Percentiles rank a stretch among this genome's conserved stretches.
These are phyloP conservation scores for Heliocybe sulcata DNA, from an alignment of 1,284 basidiomycete species.

Conservation along the genomic window DNA sequence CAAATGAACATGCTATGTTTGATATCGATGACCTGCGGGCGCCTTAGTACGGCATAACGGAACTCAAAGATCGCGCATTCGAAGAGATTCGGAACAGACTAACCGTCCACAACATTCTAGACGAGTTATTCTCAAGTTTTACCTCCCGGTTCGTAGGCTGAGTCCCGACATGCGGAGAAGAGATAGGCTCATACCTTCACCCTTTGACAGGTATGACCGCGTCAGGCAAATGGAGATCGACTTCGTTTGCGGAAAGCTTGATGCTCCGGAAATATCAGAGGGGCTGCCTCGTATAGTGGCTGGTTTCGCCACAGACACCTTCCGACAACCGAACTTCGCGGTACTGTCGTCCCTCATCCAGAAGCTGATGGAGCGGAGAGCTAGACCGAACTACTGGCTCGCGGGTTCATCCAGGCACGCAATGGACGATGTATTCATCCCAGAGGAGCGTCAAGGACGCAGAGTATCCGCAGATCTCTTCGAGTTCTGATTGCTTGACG, in stretches of 20 bases:
- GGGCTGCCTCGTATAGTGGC: background rate
- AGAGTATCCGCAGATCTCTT: background rate
- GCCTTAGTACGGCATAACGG: slow-evolving; percentile 1
- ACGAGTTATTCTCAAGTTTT: slow-evolving; percentile 2
- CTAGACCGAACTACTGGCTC: background rate
- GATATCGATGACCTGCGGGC: background rate
- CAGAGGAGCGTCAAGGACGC: background rate
- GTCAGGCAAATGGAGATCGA: background rate
- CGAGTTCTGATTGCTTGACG: too few species aligned
- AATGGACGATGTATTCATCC: background rate
- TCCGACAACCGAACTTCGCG: background rate
- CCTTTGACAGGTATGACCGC: background rate
- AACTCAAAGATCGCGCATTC: slow-evolving; percentile 2
- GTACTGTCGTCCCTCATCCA: background rate
- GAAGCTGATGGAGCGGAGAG: background rate
- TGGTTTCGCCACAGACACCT: background rate
- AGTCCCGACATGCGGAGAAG: background rate
- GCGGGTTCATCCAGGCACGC: background rate
- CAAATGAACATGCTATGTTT: background rate
- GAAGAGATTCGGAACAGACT: slow-evolving; percentile 1
- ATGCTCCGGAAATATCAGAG: background rate
- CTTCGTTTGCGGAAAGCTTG: background rate
- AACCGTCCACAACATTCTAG: slow-evolving; percentile 1
- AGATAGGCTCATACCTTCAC: background rate
- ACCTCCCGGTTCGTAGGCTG: background rate